Percentiles rank a stretch among this genome's conserved stretches.
Conservation (phyloP, 768 basidiomycete genomes). For the Mycena belliarum region DNA sequence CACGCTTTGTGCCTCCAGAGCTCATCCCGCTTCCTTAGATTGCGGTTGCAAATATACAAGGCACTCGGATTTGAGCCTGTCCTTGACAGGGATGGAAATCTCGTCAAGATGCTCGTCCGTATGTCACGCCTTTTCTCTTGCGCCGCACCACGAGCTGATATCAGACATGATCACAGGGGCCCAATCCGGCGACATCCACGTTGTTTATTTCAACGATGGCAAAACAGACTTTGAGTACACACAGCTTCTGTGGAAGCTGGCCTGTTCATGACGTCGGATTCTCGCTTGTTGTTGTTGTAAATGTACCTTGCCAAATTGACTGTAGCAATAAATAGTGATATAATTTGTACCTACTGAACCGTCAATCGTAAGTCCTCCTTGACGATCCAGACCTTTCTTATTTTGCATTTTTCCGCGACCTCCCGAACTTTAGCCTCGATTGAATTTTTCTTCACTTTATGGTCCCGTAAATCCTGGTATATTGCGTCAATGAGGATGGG, state of each 20-base stretch:
- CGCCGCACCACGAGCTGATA: neutral
- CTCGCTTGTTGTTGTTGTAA: neutral
- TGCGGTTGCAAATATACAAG: slow-evolving; percentile 69
- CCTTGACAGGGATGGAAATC: slow-evolving; percentile 48
- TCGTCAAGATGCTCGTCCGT: slow-evolving; percentile 71
- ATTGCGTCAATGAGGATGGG: slow-evolving; percentile 71
- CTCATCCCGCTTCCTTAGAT: slow-evolving; percentile 36
- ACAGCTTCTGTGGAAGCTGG: slow-evolving; percentile 47
- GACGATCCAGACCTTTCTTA: slow-evolving; percentile 74
- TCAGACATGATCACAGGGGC: slow-evolving; percentile 41
- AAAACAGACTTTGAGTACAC: slow-evolving; percentile 39
- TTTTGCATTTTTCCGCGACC: slow-evolving; percentile 72
- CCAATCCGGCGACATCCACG: slow-evolving; percentile 48
- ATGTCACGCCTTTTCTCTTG: slow-evolving; percentile 30
- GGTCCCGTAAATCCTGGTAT: slow-evolving; percentile 64
- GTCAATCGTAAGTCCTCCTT: slow-evolving; percentile 40
- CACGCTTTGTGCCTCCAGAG: neutral
- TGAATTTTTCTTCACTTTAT: slow-evolving; percentile 81
- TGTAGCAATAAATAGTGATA: slow-evolving; percentile 6
- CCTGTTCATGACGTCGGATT: slow-evolving; percentile 34
- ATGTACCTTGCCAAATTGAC: slow-evolving; percentile 30
- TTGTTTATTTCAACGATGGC: slow-evolving; percentile 37
- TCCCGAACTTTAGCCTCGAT: slow-evolving; percentile 82
- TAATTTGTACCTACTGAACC: neutral
- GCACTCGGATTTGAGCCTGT: slow-evolving; percentile 74